Evolutionary conservation across 225 moss, liverwort and hornwort species (phyloP), one percentile per base, ranked within the genome.

Genomic region (Pseudoscleropodium purum): DNA sequence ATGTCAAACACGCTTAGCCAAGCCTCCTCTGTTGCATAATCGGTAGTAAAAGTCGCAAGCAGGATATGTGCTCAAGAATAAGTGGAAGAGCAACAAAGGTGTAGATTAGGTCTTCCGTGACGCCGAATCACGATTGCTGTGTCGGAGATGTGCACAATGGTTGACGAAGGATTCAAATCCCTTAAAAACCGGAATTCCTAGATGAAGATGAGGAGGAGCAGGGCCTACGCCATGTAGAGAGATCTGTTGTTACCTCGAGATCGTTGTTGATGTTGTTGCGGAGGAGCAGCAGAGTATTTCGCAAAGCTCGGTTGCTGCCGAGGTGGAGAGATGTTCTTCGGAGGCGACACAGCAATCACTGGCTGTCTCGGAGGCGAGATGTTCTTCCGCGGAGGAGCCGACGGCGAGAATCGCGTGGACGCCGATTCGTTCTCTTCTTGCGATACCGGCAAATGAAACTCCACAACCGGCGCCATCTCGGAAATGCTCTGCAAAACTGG

Each of bases 401-500:
- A 76, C 11, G 91, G 90, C 23, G 90, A 92, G 14, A 81, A 59
- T 89, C 75, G 37, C 86, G 86, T 62, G 59, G 90, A 79, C 61
- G 87, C 81, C 15, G 82, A 63, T 41, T 70, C 90, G 15, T 16
- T 74, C 59, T 90, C 88, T 21, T 70, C 89, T 37, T 86, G 88
- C 41, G 57, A 39, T 24, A 37, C 63, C 26, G 86, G 87, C 30
- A 79, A 27, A 7, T 72, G 31, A 18, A 92, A 93, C 30, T 93
- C 91, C 21, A 90, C 65, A 29, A 93, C 27, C 13, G 92, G 89
- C 36, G 82, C 89, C 60, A 77, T 83, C 89, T 94, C 94, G 45
- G 90, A 94, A 88, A 94, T 94, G 89, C 92, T 93, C 91, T 94
- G 94, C 86, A 94, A 81, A 56, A 94, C 94, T 18, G 94, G 94